These are phyloP conservation scores for Scolecobasidium constrictum DNA, from an alignment of 2,329 filamentous ascomycete genomes.

Conservation along the genomic window DNA sequence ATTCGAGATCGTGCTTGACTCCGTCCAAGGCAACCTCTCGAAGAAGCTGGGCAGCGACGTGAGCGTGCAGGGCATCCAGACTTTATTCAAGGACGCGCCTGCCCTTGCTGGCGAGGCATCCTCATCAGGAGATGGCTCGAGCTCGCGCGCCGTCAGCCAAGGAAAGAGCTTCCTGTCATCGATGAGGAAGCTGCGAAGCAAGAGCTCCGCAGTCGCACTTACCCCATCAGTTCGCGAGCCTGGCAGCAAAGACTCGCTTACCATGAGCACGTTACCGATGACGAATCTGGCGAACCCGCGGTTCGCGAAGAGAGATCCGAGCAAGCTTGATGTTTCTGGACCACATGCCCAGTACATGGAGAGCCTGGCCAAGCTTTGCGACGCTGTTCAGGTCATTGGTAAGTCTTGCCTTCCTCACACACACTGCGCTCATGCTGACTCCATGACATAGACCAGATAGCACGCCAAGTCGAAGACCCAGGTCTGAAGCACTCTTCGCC, in stretches of 20 bases:
- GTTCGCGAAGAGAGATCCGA: slow-evolving; percentile 61
- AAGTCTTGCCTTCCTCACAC: slow-evolving; percentile 26
- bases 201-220: slow-evolving; percentile 58
- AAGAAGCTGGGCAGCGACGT: slow-evolving; percentile 93
- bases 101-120: not conserved
- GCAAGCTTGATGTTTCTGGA: slow-evolving; percentile 61
- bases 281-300: slow-evolving; percentile 64
- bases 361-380: slow-evolving; percentile 79
- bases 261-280: slow-evolving; percentile 45
- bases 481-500: slow-evolving; percentile 84
- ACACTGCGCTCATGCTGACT: slow-evolving; percentile 7
- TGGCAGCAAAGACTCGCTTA: slow-evolving; percentile 44
- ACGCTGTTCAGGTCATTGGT: slow-evolving; percentile 89
- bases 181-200: slow-evolving; percentile 82
- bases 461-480: slow-evolving; percentile 89
- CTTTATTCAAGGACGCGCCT: slow-evolving; percentile 63
- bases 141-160: slow-evolving; percentile 22
- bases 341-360: slow-evolving; percentile 88
- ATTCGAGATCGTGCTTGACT: slow-evolving; percentile 75
- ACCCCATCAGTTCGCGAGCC: slow-evolving; percentile 18
- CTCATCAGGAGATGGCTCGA: not conserved
- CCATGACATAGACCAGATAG: slow-evolving; percentile 66
- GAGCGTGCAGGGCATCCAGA: slow-evolving; percentile 62
- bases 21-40: slow-evolving; percentile 62
- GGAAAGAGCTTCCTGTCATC: slow-evolving; percentile 68